Conservation (phyloP, 495 filamentous ascomycete genomes). For the Penicillium nucicola region DNA sequence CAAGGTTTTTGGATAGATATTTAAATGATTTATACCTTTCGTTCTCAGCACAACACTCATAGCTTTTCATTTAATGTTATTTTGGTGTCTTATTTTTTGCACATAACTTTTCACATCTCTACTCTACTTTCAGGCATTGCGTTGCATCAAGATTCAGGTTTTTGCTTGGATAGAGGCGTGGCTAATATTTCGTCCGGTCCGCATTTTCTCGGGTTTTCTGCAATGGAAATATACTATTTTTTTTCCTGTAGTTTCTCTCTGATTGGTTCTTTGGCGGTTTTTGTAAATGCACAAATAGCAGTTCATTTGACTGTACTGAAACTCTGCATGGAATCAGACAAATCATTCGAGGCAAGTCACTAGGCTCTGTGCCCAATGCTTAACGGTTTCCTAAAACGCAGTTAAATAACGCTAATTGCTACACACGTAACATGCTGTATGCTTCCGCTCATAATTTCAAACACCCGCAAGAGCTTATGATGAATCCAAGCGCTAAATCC, state of each 20-base stretch:
- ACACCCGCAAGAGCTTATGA: background rate
- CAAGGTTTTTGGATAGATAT: conserved; percentile 71
- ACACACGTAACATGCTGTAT: background rate
- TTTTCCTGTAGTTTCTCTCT: background rate
- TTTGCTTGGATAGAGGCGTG: conserved; percentile 10
- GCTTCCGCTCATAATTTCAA: background rate
- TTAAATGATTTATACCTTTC: background rate
- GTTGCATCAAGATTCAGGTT: conserved; percentile 18
- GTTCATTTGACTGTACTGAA: background rate
- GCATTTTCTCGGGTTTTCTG: background rate
- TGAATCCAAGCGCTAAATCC: background rate
- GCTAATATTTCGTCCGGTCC: background rate
- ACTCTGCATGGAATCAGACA: background rate
- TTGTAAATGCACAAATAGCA: background rate
- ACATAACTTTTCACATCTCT: background rate
- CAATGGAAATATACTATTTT: background rate
- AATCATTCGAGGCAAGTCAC: background rate
- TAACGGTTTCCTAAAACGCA: too few species aligned
- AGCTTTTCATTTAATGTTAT: conserved; percentile 7
- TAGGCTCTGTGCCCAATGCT: background rate
- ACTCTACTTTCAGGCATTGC: conserved; percentile 8
- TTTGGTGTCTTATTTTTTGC: conserved; percentile 3
- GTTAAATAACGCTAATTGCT: too few species aligned
- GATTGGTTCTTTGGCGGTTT: background rate
- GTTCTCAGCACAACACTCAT: conserved; percentile 1